Percentiles rank a stretch among this genome's conserved stretches.
These are phyloP conservation scores for Tricholoma bakamatsutake DNA, from an alignment of 768 basidiomycete species.

Conservation along the genomic window DNA sequence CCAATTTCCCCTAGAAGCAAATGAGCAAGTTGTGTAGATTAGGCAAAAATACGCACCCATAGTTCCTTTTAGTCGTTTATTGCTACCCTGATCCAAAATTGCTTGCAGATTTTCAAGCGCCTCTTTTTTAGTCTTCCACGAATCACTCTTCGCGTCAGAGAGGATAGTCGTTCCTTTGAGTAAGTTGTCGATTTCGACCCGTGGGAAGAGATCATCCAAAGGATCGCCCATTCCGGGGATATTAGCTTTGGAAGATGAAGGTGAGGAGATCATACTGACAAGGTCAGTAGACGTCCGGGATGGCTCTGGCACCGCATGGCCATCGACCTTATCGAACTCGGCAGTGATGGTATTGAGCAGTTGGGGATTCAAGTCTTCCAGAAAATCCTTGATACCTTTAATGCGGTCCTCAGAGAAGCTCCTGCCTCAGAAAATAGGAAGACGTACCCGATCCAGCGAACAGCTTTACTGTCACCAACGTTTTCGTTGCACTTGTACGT, in stretches of 20 bases:
- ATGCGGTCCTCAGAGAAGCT: not conserved
- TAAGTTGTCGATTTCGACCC: conserved; percentile 86
- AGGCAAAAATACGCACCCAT: conserved; percentile 57
- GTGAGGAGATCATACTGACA: conserved; percentile 38
- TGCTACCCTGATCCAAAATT: conserved; percentile 83
- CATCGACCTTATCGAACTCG: conserved; percentile 92
- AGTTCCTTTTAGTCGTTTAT: conserved; percentile 84
- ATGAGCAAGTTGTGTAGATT: conserved; percentile 4
- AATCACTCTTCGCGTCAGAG: conserved; percentile 81
- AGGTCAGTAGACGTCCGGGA: conserved; percentile 74
- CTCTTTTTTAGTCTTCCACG: conserved; percentile 97
- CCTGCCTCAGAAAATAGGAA: not conserved
- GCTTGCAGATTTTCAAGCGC: conserved; percentile 81
- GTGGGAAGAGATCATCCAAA: conserved; percentile 90
- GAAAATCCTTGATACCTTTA: conserved; percentile 82
- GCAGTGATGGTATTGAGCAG: conserved; percentile 81
- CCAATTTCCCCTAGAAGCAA: conserved; percentile 74
- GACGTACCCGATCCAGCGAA: conserved; percentile 82
- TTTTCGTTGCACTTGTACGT: conserved; percentile 88
- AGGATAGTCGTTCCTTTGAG: conserved; percentile 80
- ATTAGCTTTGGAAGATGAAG: conserved; percentile 35
- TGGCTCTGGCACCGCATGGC: conserved; percentile 70
- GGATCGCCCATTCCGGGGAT: conserved; percentile 51
- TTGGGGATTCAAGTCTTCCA: conserved; percentile 94
- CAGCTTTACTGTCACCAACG: conserved; percentile 84